A percentile compares a stretch with the other conserved stretches of the same genome.
Evolutionary conservation across 768 basidiomycete genomes (phyloP).

Genomic region (Hygrocybe punicea): DNA sequence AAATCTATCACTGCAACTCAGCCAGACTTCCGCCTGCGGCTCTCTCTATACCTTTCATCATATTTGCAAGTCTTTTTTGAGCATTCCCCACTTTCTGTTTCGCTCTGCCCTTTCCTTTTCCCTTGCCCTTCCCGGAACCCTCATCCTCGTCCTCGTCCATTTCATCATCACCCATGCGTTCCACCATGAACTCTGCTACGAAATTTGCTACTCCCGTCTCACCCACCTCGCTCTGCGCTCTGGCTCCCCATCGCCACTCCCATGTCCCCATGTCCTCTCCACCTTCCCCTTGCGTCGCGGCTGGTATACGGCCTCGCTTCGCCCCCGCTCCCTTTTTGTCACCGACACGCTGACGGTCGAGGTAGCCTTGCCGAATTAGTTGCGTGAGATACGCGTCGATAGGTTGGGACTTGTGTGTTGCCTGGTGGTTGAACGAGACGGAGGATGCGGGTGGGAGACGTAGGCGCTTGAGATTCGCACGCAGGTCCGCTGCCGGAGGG

Average conservation of each 20-base stretch:
- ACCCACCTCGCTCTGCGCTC: slow-evolving; percentile 78
- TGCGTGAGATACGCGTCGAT: slow-evolving; percentile 64
- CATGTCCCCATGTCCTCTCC: slow-evolving; percentile 28
- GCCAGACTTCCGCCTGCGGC: slow-evolving; percentile 59
- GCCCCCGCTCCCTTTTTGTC: slow-evolving; percentile 42
- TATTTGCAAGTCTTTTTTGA: slow-evolving; percentile 39
- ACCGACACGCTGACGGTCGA: slow-evolving; percentile 63
- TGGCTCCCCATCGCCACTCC: slow-evolving; percentile 72
- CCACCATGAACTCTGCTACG: slow-evolving; percentile 77
- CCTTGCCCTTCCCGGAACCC: slow-evolving; percentile 30
- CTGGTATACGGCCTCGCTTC: slow-evolving; percentile 53
- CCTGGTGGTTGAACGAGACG: slow-evolving; percentile 51
- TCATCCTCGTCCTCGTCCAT: slow-evolving; percentile 39
- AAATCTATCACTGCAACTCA: slow-evolving; percentile 2
- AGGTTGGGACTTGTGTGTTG: slow-evolving; percentile 48
- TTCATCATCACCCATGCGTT: slow-evolving; percentile 27
- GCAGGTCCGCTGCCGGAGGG: slow-evolving; percentile 59
- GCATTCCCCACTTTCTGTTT: slow-evolving; percentile 23
- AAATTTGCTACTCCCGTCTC: slow-evolving; percentile 74
- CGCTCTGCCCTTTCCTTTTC: slow-evolving; percentile 33
- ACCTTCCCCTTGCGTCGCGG: slow-evolving; percentile 39
- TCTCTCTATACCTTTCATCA: slow-evolving; percentile 56
- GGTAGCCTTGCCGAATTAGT: slow-evolving; percentile 69
- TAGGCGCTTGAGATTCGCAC: slow-evolving; percentile 65
- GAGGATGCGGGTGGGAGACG: slow-evolving; percentile 49